These are phyloP conservation scores for Botrytis porri DNA, from an alignment of 2,329 filamentous ascomycete species.

Conservation along the genomic window DNA sequence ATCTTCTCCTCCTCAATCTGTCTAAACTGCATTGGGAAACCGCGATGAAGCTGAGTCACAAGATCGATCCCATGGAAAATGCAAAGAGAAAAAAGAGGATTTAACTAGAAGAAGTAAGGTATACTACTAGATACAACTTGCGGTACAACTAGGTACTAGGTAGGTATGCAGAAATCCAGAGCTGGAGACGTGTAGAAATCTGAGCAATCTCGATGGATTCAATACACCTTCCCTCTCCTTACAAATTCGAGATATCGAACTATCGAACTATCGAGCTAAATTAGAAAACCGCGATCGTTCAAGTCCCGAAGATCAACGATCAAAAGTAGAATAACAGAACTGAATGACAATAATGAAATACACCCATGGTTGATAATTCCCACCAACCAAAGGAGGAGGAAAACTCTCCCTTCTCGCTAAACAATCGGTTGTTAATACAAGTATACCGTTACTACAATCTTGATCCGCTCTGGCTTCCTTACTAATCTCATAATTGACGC, in stretches of 20 bases:
- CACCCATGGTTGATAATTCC: neutral
- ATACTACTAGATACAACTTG: neutral
- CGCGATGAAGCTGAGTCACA: neutral
- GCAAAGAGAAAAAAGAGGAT: neutral
- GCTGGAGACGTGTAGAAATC: fast-evolving
- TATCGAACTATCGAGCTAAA: neutral
- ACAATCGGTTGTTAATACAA: neutral
- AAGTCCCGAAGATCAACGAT: neutral
- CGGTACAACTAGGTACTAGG: neutral
- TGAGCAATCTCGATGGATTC: neutral
- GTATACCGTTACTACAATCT: neutral
- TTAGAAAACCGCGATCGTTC: neutral
- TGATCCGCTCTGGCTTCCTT: neutral
- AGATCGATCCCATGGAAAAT: neutral
- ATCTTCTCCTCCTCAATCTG: neutral
- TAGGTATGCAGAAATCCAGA: neutral
- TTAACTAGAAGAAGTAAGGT: neutral
- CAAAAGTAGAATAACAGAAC: neutral
- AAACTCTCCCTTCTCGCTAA: neutral
- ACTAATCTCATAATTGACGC: neutral
- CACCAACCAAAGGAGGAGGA: neutral
- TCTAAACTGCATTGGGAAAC: neutral
- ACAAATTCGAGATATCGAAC: neutral
- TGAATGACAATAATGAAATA: neutral
- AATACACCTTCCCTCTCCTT: neutral